Evolutionary conservation across 306 rosid species (phyloP).

Genomic region (Prunus mira): DNA sequence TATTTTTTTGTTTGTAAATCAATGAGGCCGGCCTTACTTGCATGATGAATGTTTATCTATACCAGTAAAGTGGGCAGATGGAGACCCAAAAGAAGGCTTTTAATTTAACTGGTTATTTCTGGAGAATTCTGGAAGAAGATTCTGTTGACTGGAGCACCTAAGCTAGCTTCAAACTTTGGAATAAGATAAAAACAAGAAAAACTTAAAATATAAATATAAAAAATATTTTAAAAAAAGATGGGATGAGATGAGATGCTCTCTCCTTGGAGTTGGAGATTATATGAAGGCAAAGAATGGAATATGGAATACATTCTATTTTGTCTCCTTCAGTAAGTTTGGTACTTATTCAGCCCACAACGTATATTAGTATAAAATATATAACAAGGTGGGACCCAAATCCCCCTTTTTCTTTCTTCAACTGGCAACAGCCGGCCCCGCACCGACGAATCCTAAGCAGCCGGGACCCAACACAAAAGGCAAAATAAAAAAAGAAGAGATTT

Average conservation of each 20-base stretch:
- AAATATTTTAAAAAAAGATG: no score
- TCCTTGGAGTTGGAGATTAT: constrained; percentile 35
- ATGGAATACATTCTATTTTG: constrained; percentile 70
- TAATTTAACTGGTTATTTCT: constrained; percentile 29
- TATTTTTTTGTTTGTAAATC: background rate
- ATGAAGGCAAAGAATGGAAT: constrained; percentile 74
- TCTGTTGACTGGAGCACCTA: constrained; percentile 66
- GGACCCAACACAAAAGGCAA: background rate
- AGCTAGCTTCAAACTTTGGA: constrained; percentile 12
- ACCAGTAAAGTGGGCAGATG: constrained; percentile 30
- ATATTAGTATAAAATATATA: constrained; percentile 7
- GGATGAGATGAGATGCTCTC: constrained; percentile 45
- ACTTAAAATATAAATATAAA: background rate
- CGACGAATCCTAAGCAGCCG: constrained; percentile 37
- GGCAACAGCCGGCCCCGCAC: constrained; percentile 38
- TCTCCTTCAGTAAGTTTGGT: constrained; percentile 91
- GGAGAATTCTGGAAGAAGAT: constrained; percentile 47
- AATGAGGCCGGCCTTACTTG: background rate
- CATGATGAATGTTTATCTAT: background rate
- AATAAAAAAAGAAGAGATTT: background rate
- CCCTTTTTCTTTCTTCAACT: constrained; percentile 32
- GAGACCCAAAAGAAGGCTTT: constrained; percentile 31
- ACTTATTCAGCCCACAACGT: constrained; percentile 57
- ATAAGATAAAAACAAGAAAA: constrained; percentile 17
- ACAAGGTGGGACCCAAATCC: constrained; percentile 32